Evolutionary conservation across 805 yeast genomes (phyloP).

Genomic region (Ogataea angusta): DNA sequence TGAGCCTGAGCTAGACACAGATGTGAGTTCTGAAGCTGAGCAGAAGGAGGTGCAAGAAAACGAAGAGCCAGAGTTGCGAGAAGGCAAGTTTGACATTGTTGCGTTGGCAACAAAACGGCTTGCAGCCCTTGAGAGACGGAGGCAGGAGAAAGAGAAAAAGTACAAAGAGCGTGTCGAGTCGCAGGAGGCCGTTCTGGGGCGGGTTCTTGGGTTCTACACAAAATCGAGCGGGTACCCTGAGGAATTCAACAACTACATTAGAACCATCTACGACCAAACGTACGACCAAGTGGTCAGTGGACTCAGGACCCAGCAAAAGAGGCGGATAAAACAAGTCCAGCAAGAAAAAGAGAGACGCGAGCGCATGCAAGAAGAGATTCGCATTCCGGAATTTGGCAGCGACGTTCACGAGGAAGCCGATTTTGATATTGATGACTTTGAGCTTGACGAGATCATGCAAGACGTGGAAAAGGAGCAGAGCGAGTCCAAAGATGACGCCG

Average conservation of each 20-base stretch:
- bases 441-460: slow-evolving; percentile 27
- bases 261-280: slow-evolving; percentile 17
- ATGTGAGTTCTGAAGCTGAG: slow-evolving; percentile 6
- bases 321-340: slow-evolving; percentile 27
- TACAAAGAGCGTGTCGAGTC: slow-evolving; percentile 31
- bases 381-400: slow-evolving; percentile 19
- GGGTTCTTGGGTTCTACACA: slow-evolving; percentile 32
- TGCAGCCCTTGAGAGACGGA: slow-evolving; percentile 34
- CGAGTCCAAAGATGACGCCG: not conserved
- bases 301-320: slow-evolving; percentile 33
- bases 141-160: slow-evolving; percentile 32
- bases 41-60: slow-evolving; percentile 2
- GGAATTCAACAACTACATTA: slow-evolving; percentile 19
- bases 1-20: slow-evolving; percentile 18
- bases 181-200: slow-evolving; percentile 32
- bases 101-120: slow-evolving; percentile 52
- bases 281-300: slow-evolving; percentile 24
- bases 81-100: slow-evolving; percentile 48
- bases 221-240: slow-evolving; percentile 22
- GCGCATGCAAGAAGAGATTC: slow-evolving; percentile 22
- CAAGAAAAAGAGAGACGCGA: slow-evolving; percentile 30
- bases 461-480: slow-evolving; percentile 1
- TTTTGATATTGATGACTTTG: slow-evolving; percentile 31
- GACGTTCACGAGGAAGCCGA: slow-evolving; percentile 20
- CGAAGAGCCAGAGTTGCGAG: slow-evolving; percentile 9